A percentile compares a stretch with the other conserved stretches of the same genome.
Conservation (phyloP, 306 rosid species). For the Lathyrus aphaca region DNA sequence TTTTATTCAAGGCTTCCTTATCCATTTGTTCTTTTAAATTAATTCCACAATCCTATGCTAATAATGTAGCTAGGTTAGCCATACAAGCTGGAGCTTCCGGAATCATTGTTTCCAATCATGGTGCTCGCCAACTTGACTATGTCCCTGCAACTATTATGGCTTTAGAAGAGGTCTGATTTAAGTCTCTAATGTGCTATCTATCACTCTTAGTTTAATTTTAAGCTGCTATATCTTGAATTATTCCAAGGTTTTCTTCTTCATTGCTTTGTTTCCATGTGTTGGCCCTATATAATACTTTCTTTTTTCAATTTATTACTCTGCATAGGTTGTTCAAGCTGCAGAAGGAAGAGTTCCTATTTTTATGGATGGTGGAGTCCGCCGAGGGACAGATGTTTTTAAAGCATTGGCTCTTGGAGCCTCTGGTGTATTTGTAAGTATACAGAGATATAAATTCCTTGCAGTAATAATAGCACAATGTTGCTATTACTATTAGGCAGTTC, state of each 20-base stretch:
- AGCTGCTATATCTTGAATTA: too few species aligned
- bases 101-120: constrained; percentile 87
- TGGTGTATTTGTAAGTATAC: constrained; percentile 82
- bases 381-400: constrained; percentile 95
- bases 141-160: constrained; percentile 85
- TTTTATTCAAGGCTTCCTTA: neutral
- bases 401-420: constrained; percentile 96
- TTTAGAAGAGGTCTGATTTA: constrained; percentile 64
- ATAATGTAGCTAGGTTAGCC: constrained; percentile 74
- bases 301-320: neutral
- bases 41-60: neutral
- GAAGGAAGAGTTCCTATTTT: constrained; percentile 84
- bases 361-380: constrained; percentile 86
- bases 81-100: constrained; percentile 79
- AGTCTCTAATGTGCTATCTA: neutral
- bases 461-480: neutral
- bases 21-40: constrained; percentile 7
- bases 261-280: neutral
- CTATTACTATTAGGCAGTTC: neutral
- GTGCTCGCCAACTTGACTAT: constrained; percentile 97
- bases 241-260: neutral
- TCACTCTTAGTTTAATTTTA: neutral
- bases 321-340: constrained; percentile 80
- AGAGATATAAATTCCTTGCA: neutral
- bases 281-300: too few species aligned